Evolutionary conservation across 257 asterid genomes (phyloP), one percentile per base, ranked within the genome.

Genomic region (Gynochthodes officinalis): DNA sequence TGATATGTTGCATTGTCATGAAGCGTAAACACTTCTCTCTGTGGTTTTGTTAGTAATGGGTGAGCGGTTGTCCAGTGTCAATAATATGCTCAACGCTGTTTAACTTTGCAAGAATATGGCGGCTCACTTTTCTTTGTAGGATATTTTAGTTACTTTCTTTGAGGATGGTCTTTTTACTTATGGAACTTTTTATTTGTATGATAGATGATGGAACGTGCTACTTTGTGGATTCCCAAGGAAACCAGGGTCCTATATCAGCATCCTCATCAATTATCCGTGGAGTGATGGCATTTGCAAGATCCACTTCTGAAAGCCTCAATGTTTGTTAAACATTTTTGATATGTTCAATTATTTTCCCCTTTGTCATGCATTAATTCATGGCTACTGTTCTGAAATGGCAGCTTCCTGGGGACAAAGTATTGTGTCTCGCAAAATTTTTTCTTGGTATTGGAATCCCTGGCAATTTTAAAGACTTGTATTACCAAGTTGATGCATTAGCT

Each of bases 391-490:
- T 67, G 55, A 42, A 63, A 61, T 78, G 76, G 85, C 96, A 91
- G 99, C 85, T 95, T 79, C 96, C 98, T 42, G 97, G 91, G 61
- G 99, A 95, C 28, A 92, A 90, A 77, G 68, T 91, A 73, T 76
- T 85, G 83, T 95, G 99, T 63, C 86, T 95, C 82, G 97, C 97
- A 2, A 95, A 87, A 75, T 89, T 90, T 77, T 89, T 94, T 77
- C 97, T 94, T 79, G 93, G 92, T 39, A 66, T 86, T 83, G 99
- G 96, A 82, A 73, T 83, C 82, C 99, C 99, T 14, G 97, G 97
- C 50, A 85, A 84, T 75, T 85, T 82, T 60, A 84, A 87, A 82
- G 99, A 91, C 80, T 72, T 95, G 81, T 91, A 79, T 82, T 72
- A 87, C 88, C 99, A 95, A 83, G 81, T 89, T 67, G 91, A 85